These are phyloP conservation scores for Silene conica DNA, from an alignment of 148 eudicot genomes.

Conservation along the genomic window DNA sequence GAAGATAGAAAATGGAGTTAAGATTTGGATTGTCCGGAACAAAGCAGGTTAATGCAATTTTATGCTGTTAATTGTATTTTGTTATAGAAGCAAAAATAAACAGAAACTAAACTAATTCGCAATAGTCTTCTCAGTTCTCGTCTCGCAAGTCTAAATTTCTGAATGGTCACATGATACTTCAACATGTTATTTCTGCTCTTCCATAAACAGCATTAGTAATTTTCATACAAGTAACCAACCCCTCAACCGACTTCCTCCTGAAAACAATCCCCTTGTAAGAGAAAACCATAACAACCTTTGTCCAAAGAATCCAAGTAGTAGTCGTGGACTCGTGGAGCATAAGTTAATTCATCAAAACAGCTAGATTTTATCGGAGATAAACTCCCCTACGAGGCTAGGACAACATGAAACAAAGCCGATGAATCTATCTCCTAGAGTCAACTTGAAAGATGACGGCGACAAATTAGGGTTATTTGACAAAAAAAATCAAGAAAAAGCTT, in stretches of 20 bases:
- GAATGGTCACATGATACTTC: background rate
- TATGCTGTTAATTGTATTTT: background rate
- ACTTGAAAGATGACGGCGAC: background rate
- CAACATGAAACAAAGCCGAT: background rate
- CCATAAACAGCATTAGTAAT: background rate
- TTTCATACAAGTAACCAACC: background rate
- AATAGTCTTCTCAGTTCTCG: background rate
- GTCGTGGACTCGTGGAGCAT: too few species aligned
- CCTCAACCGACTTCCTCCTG: background rate
- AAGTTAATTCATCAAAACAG: background rate
- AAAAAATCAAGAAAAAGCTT: background rate
- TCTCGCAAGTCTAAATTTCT: background rate
- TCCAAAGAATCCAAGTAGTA: background rate
- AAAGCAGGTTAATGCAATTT: background rate
- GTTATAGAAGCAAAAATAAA: background rate
- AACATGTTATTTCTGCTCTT: too few species aligned
- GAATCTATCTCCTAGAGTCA: background rate
- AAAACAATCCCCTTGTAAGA: background rate
- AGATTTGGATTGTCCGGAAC: background rate
- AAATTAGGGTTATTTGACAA: background rate
- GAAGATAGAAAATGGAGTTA: background rate
- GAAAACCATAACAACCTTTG: background rate
- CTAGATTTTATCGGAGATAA: background rate
- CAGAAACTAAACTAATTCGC: background rate
- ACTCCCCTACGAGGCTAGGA: background rate